Evolutionary conservation across 108 stramenopile species (phyloP).

Genomic region (Conticribra weissflogii): DNA sequence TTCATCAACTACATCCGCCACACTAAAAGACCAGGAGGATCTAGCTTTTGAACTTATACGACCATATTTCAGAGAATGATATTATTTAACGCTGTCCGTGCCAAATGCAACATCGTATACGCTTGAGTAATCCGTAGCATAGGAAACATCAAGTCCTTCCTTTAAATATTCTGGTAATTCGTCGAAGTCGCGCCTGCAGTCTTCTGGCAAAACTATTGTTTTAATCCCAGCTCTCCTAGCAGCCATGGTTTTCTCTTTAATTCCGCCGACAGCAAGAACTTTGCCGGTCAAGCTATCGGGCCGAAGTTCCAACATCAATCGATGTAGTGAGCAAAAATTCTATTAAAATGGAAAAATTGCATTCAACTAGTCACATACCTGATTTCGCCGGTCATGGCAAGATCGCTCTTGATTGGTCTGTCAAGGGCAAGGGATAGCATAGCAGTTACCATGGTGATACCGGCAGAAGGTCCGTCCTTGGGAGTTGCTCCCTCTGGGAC

Average conservation of each 20-base stretch:
- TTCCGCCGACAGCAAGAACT: slow-evolving; percentile 97
- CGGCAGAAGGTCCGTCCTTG: slow-evolving; percentile 98
- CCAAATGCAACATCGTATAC: slow-evolving; percentile 92
- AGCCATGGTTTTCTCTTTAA: slow-evolving; percentile 99
- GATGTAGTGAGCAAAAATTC: background rate
- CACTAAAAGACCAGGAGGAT: no score
- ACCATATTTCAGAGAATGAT: no score
- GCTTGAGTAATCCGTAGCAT: slow-evolving; percentile 89
- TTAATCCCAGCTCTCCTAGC: slow-evolving; percentile 93
- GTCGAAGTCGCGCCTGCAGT: slow-evolving; percentile 94
- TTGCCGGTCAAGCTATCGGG: slow-evolving; percentile 84
- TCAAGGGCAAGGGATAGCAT: slow-evolving; percentile 92
- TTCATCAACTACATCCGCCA: no score
- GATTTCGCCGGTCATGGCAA: slow-evolving; percentile 98
- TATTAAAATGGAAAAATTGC: slow-evolving; percentile 16
- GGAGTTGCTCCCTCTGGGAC: slow-evolving; percentile 99
- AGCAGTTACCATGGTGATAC: slow-evolving; percentile 96
- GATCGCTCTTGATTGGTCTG: slow-evolving; percentile 85
- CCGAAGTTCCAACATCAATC: background rate
- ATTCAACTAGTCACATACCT: slow-evolving; percentile 5
- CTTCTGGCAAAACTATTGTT: slow-evolving; percentile 86
- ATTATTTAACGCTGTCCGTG: background rate
- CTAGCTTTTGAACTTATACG: no score
- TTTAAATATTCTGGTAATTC: slow-evolving; percentile 97
- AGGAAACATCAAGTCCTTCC: slow-evolving; percentile 92